These are phyloP conservation scores for Flagelloscypha sp. DNA, from an alignment of 768 basidiomycete species.

Conservation along the genomic window DNA sequence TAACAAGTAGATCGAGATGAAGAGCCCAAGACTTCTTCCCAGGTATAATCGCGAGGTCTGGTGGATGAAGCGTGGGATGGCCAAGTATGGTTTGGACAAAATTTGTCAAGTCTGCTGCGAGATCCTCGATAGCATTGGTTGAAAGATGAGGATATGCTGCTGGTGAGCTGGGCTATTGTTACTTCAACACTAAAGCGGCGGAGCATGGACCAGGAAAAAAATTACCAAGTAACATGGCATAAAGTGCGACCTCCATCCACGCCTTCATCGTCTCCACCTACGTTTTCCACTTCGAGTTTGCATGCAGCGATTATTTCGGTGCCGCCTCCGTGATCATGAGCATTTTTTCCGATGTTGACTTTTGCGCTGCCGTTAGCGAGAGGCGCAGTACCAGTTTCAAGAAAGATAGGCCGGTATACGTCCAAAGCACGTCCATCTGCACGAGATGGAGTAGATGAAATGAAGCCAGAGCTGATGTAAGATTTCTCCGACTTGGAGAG, in stretches of 20 bases:
- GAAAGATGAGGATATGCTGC: constrained; percentile 70
- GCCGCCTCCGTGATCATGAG: constrained; percentile 48
- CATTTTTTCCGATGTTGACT: constrained; percentile 56
- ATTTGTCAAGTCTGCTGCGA: constrained; percentile 64
- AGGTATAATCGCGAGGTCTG: constrained; percentile 52
- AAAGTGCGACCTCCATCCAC: constrained; percentile 54
- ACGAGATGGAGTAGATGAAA: constrained; percentile 53
- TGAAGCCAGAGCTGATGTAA: constrained; percentile 62
- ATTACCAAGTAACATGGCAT: constrained; percentile 70
- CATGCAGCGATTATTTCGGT: constrained; percentile 75
- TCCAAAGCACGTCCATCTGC: constrained; percentile 64
- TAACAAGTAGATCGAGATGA: constrained; percentile 64
- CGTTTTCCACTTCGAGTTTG: constrained; percentile 70
- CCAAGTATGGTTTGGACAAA: constrained; percentile 57
- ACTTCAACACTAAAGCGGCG: constrained; percentile 9
- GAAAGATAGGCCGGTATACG: constrained; percentile 60
- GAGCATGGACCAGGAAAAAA: constrained; percentile 1
- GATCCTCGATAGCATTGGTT: constrained; percentile 58
- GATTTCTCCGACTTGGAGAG: constrained; percentile 76
- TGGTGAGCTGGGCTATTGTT: constrained; percentile 56
- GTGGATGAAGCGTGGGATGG: constrained; percentile 57
- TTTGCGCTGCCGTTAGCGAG: constrained; percentile 81
- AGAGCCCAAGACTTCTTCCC: constrained; percentile 68
- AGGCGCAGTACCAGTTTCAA: constrained; percentile 73
- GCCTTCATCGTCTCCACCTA: constrained; percentile 32